Evolutionary conservation across 2,329 filamentous ascomycete genomes (phyloP), one percentile per base, ranked within the genome.

Genomic region (Herpotrichia juniperi): DNA sequence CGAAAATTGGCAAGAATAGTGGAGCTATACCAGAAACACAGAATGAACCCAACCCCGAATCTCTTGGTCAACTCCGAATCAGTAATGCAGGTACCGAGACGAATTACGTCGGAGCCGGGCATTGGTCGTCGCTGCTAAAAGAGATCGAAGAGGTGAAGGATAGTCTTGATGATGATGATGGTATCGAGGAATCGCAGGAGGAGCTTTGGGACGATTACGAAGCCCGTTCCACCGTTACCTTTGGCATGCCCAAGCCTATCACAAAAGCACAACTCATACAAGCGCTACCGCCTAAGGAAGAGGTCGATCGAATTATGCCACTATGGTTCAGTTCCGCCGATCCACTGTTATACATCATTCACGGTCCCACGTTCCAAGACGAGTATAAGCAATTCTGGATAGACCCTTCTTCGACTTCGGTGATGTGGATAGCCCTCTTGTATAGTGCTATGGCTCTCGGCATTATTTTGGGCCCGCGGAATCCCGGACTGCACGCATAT

Each of bases 121-220:
- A 68, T 42, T 68, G 66, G 66, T 60, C 57, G 7, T 49, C 57
- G 6, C 40, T 68, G 17, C 48, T 68, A 42, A 57, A 66, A 35
- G 66, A 68, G 53, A 65, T 68, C n/a, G 58, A 60, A 40, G 63
- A 67, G 39, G 63, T 68, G 11, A 67, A 62, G 45, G 58, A 60
- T 30, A 59, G 57, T 42, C 53, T 67, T n/a, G 61, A 62, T 1
- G 57, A 58, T 2, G 56, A 59, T n/a, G 61, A 59, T 14, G 58
- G 53, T n/a, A 43, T 31, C 26, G 52, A 56, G 11, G 49, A 56
- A 22, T 6, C 31, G 4, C 45, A 48, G 10, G 57, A 61, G 37
- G 63, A 67, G 24, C 55, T 46, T 10, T 63, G 62, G 60, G 51
- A 59, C 28, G 37, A 58, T 17, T 26, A 46, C 30, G 42, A 54